These are phyloP conservation scores for Cicer yamashitae DNA, from an alignment of 306 rosid species.

Conservation along the genomic window DNA sequence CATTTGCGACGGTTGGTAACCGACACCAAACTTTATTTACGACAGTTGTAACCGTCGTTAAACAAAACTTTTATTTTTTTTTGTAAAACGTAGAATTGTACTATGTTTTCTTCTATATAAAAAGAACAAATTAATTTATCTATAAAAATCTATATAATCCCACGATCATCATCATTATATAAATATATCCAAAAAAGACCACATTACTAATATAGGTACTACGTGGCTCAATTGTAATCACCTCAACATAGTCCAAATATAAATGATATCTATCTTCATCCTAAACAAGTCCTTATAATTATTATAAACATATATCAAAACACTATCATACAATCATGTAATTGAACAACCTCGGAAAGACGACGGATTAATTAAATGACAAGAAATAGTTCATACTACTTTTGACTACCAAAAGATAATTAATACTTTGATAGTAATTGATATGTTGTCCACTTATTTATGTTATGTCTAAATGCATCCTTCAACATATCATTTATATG, in stretches of 20 bases:
- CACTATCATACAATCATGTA: slow-evolving; percentile 27
- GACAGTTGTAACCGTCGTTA: no score
- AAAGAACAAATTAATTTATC: slow-evolving; percentile 11
- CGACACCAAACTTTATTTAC: no score
- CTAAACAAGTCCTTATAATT: slow-evolving; percentile 16
- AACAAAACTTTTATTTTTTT: neutral
- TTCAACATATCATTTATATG: slow-evolving; percentile 26
- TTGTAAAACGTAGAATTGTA: neutral
- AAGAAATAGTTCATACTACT: slow-evolving; percentile 16
- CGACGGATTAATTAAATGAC: slow-evolving; percentile 25
- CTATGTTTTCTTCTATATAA: slow-evolving; percentile 24
- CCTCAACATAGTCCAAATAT: slow-evolving; percentile 35
- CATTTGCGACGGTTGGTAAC: no score
- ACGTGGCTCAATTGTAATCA: slow-evolving; percentile 46
- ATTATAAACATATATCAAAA: slow-evolving; percentile 6
- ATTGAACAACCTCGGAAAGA: slow-evolving; percentile 46
- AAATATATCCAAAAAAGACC: slow-evolving; percentile 33
- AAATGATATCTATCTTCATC: slow-evolving; percentile 16
- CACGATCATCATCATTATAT: neutral
- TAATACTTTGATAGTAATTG: slow-evolving; percentile 23
- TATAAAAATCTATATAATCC: neutral
- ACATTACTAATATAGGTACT: slow-evolving; percentile 16
- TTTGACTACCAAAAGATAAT: slow-evolving; percentile 43
- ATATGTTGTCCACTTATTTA: slow-evolving; percentile 36
- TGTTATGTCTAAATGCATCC: slow-evolving; percentile 53